These are phyloP conservation scores for Parmelia sp. DNA, from an alignment of 495 filamentous ascomycete species.

Conservation along the genomic window DNA sequence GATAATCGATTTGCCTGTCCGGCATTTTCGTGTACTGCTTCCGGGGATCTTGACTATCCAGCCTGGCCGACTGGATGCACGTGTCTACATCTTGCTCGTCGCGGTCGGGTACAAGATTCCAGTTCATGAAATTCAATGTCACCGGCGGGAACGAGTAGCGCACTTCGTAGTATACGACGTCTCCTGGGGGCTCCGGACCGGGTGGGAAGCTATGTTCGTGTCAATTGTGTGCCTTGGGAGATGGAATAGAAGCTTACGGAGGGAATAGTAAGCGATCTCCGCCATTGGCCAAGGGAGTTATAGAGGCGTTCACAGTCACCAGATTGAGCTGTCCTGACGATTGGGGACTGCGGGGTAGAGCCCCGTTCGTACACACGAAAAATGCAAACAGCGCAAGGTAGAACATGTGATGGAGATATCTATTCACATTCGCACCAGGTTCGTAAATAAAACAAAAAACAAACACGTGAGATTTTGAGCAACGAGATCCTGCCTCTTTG, in stretches of 20 bases:
- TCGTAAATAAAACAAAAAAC: too few relatives aligned
- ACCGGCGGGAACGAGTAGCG: not conserved
- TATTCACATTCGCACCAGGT: too few relatives aligned
- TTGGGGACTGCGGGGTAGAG: not conserved
- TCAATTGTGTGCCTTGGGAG: not conserved
- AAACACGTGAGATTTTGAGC: too few relatives aligned
- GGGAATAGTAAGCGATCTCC: too few relatives aligned
- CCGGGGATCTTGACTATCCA: not conserved
- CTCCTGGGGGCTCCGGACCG: not conserved
- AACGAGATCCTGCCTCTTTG: too few relatives aligned
- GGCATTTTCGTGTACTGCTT: not conserved
- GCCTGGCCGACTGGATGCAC: not conserved
- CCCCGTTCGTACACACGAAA: not conserved
- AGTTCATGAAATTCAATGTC: not conserved
- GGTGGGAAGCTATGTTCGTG: not conserved
- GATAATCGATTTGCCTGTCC: not conserved
- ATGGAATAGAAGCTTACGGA: not conserved
- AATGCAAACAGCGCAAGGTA: too few relatives aligned
- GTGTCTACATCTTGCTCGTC: not conserved
- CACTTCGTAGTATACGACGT: not conserved
- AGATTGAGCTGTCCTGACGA: not conserved
- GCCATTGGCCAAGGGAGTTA: not conserved
- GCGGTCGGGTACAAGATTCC: not conserved
- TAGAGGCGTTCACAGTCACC: not conserved
- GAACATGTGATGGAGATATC: too few relatives aligned